phyloP scores from a whole-genome alignment of 371 early-diverging fungal species.

The Actinomortierella wolfii region DNA sequence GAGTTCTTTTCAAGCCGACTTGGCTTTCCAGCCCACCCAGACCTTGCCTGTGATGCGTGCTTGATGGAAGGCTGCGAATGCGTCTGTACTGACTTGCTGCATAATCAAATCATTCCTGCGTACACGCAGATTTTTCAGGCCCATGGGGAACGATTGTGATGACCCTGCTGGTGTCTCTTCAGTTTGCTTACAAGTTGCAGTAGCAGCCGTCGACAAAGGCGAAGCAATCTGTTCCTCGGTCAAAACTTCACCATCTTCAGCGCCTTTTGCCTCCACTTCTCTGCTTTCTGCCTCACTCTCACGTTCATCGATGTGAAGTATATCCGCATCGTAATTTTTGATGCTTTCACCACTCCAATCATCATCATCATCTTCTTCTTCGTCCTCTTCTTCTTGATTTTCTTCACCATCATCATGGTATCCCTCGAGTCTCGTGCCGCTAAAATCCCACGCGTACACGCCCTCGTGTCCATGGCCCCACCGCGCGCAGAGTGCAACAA shows the following conservation, averaged over 20 bases:
- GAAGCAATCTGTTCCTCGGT: too few relatives aligned
- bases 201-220: too few relatives aligned
- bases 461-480: constrained; percentile 31
- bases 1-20: too few relatives aligned
- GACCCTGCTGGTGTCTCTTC: too few relatives aligned
- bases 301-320: background rate
- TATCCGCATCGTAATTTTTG: background rate
- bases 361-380: constrained; percentile 4
- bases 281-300: background rate
- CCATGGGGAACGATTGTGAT: too few relatives aligned
- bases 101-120: constrained; percentile 29
- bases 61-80: constrained; percentile 15
- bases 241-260: too few relatives aligned
- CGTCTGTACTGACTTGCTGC: constrained; percentile 34
- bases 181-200: too few relatives aligned
- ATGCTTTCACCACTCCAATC: background rate
- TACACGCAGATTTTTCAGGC: too few relatives aligned
- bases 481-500: constrained; percentile 27
- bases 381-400: constrained; percentile 5
- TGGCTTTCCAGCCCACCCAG: constrained; percentile 31
- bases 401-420: constrained; percentile 14
- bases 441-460: constrained; percentile 39
- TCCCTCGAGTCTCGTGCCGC: constrained; percentile 20
- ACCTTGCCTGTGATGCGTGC: constrained; percentile 37
- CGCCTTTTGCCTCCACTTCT: too few relatives aligned